These are phyloP conservation scores for Symbiodinium natans DNA, from an alignment of 73 alveolate genomes.

Conservation along the genomic window DNA sequence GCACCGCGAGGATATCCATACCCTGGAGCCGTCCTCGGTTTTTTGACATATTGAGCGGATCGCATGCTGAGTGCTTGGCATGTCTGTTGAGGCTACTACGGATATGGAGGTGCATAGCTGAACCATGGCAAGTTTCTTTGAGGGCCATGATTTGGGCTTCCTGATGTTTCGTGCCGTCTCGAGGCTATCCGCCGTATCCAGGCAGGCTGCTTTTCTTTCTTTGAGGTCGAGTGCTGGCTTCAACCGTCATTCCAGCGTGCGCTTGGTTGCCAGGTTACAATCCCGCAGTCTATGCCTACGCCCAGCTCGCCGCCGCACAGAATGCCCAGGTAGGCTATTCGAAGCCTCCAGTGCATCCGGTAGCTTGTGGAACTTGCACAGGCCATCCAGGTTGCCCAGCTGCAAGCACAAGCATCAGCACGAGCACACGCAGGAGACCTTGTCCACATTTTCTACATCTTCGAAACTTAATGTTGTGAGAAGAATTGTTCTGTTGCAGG, in stretches of 20 bases:
- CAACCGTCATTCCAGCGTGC: too few species aligned
- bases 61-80: background rate
- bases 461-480: too few species aligned
- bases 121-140: too few species aligned
- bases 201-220: background rate
- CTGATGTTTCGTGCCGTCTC: too few species aligned
- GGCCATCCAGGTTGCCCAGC: constrained; percentile 84
- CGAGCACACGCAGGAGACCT: background rate
- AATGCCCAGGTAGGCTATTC: constrained; percentile 36
- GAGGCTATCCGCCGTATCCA: constrained; percentile 39
- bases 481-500: background rate
- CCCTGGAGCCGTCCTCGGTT: constrained; percentile 22
- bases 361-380: too few species aligned
- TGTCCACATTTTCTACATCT: background rate
- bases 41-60: background rate
- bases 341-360: too few species aligned
- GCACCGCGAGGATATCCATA: constrained; percentile 45
- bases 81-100: constrained; percentile 23
- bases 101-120: constrained; percentile 25
- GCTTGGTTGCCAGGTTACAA: constrained; percentile 45
- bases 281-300: constrained; percentile 36
- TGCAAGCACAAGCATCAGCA: constrained; percentile 72
- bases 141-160: too few species aligned
- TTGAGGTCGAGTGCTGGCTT: too few species aligned
- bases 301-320: constrained; percentile 85